Evolutionary conservation across 1,284 basidiomycete species (phyloP).

Genomic region (Rhodotorula sp.): DNA sequence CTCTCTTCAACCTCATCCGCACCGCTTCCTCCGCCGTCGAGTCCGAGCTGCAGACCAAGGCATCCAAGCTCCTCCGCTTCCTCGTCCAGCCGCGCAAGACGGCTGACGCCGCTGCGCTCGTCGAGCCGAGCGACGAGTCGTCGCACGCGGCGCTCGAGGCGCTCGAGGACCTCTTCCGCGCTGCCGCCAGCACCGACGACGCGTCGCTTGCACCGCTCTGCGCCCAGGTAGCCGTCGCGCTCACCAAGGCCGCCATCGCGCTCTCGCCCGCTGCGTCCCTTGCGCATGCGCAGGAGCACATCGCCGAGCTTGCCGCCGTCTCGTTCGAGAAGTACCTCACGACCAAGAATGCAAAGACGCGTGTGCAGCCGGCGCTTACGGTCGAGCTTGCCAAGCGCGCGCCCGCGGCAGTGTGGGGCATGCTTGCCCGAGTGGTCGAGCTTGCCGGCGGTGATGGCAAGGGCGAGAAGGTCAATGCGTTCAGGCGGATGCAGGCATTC

Average conservation of each 20-base stretch:
- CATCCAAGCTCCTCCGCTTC: constrained; percentile 34
- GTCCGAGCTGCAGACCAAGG: constrained; percentile 38
- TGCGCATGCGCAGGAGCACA: constrained; percentile 6
- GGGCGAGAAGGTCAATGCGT: constrained; percentile 59
- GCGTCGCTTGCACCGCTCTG: constrained; percentile 33
- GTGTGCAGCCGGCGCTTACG: constrained; percentile 37
- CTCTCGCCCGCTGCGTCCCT: constrained; percentile 11
- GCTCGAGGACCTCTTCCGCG: constrained; percentile 35
- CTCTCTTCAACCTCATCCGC: constrained; percentile 39
- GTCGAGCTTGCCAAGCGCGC: constrained; percentile 29
- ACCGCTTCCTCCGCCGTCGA: constrained; percentile 31
- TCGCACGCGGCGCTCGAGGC: constrained; percentile 37
- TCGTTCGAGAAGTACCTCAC: constrained; percentile 36
- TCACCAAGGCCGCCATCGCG: constrained; percentile 36
- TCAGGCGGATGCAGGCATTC: constrained; percentile 72
- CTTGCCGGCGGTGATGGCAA: constrained; percentile 16
- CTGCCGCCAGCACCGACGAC: constrained; percentile 27
- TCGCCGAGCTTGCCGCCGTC: constrained; percentile 25
- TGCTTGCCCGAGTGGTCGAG: constrained; percentile 23
- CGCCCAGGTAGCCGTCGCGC: constrained; percentile 35
- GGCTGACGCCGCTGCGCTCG: constrained; percentile 3
- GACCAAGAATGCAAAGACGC: constrained; percentile 43
- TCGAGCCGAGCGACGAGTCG: constrained; percentile 9
- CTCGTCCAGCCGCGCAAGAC: constrained; percentile 36
- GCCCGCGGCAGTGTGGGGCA: constrained; percentile 32